A percentile compares a stretch with the other conserved stretches of the same genome.
phyloP scores from a whole-genome alignment of 2,329 filamentous ascomycete genomes.

The Colletotrichum acutatum region DNA sequence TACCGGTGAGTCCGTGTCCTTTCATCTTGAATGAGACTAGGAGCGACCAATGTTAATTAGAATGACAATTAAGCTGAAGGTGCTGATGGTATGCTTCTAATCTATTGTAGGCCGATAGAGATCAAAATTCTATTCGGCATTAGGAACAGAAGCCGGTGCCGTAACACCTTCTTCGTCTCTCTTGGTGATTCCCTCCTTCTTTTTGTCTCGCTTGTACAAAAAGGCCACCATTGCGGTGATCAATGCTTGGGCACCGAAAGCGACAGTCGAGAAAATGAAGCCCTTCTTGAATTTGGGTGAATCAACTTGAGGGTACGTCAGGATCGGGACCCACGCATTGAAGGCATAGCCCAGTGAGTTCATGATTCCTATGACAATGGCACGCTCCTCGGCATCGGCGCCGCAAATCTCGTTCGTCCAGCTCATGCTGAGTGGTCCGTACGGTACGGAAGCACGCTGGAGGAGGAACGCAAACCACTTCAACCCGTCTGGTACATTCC shows the following conservation, averaged over 20 bases:
- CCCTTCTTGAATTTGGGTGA: slow-evolving; percentile 55
- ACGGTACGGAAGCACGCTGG: slow-evolving; percentile 27
- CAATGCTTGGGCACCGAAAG: slow-evolving; percentile 14
- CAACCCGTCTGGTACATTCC: slow-evolving; percentile 65
- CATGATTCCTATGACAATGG: slow-evolving; percentile 33
- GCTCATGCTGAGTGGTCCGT: slow-evolving; percentile 29
- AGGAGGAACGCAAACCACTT: slow-evolving; percentile 64
- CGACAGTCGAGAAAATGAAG: slow-evolving; percentile 46
- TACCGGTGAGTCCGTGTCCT: no score
- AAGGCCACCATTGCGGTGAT: slow-evolving; percentile 23
- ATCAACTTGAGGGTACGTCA: slow-evolving; percentile 60
- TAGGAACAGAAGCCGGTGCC: neutral
- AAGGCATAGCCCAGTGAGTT: slow-evolving; percentile 49
- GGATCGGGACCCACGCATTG: slow-evolving; percentile 66
- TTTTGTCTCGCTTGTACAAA: slow-evolving; percentile 19
- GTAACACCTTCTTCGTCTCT: slow-evolving; percentile 8
- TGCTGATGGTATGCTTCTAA: no score
- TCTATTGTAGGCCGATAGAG: neutral
- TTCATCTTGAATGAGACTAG: no score
- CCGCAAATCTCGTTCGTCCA: slow-evolving; percentile 34
- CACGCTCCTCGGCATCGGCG: slow-evolving; percentile 25
- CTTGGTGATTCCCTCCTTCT: neutral
- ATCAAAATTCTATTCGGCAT: neutral
- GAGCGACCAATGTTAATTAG: no score
- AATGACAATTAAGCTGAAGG: no score